These are phyloP conservation scores for Hibiscus mutabilis DNA, from an alignment of 345 rosid species.

Conservation along the genomic window DNA sequence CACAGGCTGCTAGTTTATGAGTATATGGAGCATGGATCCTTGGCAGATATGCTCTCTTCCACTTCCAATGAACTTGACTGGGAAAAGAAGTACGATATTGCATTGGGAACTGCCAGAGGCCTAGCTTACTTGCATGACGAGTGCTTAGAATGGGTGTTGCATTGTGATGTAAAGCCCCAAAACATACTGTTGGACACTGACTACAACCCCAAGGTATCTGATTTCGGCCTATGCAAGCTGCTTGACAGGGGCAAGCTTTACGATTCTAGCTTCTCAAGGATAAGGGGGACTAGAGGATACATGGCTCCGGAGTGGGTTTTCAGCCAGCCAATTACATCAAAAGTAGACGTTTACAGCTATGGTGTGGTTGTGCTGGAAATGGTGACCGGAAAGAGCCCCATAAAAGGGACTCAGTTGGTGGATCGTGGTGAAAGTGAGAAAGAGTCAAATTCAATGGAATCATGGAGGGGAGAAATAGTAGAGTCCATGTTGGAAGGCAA, in stretches of 20 bases:
- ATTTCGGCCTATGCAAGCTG: not conserved
- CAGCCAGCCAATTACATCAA: not conserved
- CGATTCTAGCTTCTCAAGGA: not conserved
- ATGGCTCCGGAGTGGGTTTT: slow-evolving; percentile 17
- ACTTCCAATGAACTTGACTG: slow-evolving; percentile 11
- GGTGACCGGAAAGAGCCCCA: slow-evolving; percentile 14
- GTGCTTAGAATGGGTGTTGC: slow-evolving; percentile 31
- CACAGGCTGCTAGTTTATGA: not conserved
- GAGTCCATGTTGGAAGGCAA: slow-evolving; percentile 15
- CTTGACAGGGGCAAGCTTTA: not conserved
- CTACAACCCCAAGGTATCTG: slow-evolving; percentile 12
- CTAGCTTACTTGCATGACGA: slow-evolving; percentile 27
- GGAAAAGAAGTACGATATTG: slow-evolving; percentile 17
- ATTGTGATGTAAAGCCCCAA: slow-evolving; percentile 27
- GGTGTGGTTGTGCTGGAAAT: slow-evolving; percentile 13
- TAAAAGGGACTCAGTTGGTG: too few relatives aligned
- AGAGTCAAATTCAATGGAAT: not conserved
- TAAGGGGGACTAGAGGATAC: not conserved
- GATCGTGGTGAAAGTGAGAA: too few relatives aligned
- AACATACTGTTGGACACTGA: slow-evolving; percentile 19
- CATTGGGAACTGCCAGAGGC: slow-evolving; percentile 28
- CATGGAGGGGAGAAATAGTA: slow-evolving; percentile 12
- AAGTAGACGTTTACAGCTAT: not conserved
- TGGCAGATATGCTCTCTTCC: not conserved
- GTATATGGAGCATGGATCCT: slow-evolving; percentile 11